Base-by-base conservation (phyloP, 1,139 yeast genomes). In the Hansenula anomala region DNA sequence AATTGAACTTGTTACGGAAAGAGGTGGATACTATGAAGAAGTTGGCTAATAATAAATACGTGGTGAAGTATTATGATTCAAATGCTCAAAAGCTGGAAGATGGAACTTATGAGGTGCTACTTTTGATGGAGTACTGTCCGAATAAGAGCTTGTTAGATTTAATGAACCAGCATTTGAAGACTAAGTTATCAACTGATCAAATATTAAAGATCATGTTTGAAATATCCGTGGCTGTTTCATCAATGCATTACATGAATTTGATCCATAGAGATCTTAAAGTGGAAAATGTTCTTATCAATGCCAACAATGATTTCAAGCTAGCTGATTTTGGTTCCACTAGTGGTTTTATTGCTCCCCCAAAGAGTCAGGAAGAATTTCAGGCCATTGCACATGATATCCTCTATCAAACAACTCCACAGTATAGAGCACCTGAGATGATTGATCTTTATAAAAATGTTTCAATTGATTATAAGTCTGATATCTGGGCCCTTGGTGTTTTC, bases 401-500 rank as follows among this genome's bases (percentile, higher is more conserved):
- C 58, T 75, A 75, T 47, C 87, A 84, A 52, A 85, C 95, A 0
- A 85, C 95, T 0, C 92, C 92, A 0, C 95, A 85, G 56, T 85
- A 85, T 51, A 65, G 95, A 42, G 68, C 88, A 1, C 95, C 95
- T 1, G 95, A 85, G 57, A 84, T 85, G 92, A 69, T 85, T 33
- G 92, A 84, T 54, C 66, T 84, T 34, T 76, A 77, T 50, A 65
- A 80, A 40, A 79, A 82, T 3, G 64, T 72, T 37, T 81, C 90
- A 6, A 78, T 85, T 28, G 87, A 84, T 57, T 86, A 82, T 49
- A 82, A 81, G 59, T 73, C 86, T 2, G 95, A 85, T 59, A 78
- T 84, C 28, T 85, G 95, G 95, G 95, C 94, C 0, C 60, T 85
- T 30, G 95, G 95, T 12, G 83, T 86, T 26, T 82, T 84, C 48